Base-by-base conservation (phyloP, 225 moss, liverwort and hornwort species). In the Lunularia cruciata region DNA sequence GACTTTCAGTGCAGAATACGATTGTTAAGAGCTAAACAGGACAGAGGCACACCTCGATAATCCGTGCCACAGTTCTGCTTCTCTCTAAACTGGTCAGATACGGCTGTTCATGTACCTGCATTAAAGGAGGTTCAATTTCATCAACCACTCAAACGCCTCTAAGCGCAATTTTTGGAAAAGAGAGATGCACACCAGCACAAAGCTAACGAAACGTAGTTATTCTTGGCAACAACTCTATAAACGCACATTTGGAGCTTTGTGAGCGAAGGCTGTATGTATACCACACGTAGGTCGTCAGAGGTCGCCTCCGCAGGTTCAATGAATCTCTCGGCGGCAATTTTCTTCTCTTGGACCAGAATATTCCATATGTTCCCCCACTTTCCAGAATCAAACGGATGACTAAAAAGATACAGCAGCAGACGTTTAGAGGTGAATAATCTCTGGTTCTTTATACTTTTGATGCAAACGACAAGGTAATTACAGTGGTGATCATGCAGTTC, bases 351-450 rank as follows among this genome's bases (percentile, higher is more conserved):
- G 16, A 84, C 75, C 63, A 98, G 85, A 34, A 73, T 91, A 15
- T 86, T 82, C 75, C 83, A 80, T 49, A 98, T 89, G 51, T 79
- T 90, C 7, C 93, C 89, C 98, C 98, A 98, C 72, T 98, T 98
- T 14, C 86, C 83, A 67, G 93, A 86, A 72, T 98, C 98, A 63
- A 98, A 98, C 10, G 98, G 93, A 84, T 98, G 98, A 45, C 93
- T 98, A 51, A 16, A 69, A 36, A 40, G 31, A 56, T 19, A 61
- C 34, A 34, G 63, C 64, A 14, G 36, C 57, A 19, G 60, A 16
- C 16, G 16, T 23, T 25, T 61, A 37, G 3, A 22, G 18, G 2
- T 5, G 32, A 35, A 6, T n/a, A 9, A 35, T 5, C 20, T 0
- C 47, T 22, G 47, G 28, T 47, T 42, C 40, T 19, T n/a, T 30